These are phyloP conservation scores for Coniochaeta hoffmannii DNA, from an alignment of 2,329 filamentous ascomycete species.

Conservation along the genomic window DNA sequence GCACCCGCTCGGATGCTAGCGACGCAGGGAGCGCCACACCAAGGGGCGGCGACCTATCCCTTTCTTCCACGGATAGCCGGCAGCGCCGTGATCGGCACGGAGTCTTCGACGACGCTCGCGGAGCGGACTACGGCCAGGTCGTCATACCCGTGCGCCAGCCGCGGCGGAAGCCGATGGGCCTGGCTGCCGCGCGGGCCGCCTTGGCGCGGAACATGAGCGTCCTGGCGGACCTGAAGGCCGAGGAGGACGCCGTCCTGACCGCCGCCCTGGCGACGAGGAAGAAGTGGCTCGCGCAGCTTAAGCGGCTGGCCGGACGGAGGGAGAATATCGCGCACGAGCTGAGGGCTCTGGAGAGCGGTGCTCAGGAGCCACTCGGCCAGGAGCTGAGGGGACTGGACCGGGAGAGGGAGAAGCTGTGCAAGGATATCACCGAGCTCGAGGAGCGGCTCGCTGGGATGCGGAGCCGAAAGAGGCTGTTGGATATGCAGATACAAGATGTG, in stretches of 20 bases:
- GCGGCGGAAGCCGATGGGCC: conserved; percentile 41
- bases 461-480: conserved; percentile 49
- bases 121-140: conserved; percentile 13
- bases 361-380: conserved; percentile 48
- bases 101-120: conserved; percentile 24
- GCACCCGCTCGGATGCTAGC: conserved; percentile 24
- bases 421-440: conserved; percentile 60
- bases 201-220: conserved; percentile 57
- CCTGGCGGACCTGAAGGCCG: conserved; percentile 57
- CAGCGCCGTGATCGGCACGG: conserved; percentile 6
- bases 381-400: conserved; percentile 53
- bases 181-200: conserved; percentile 57
- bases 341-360: conserved; percentile 43
- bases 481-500: conserved; percentile 53
- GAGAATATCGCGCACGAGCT: conserved; percentile 45
- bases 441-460: conserved; percentile 55
- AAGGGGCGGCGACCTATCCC: conserved; percentile 27
- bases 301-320: conserved; percentile 41
- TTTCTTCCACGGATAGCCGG: conserved; percentile 27
- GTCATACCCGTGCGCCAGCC: conserved; percentile 57
- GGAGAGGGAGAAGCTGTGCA: conserved; percentile 46
- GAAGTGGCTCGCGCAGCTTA: conserved; percentile 49
- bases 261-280: conserved; percentile 49
- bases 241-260: conserved; percentile 57
- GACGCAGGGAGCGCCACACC: conserved; percentile 34